Evolutionary conservation across 2,329 filamentous ascomycete genomes (phyloP), one percentile per base, ranked within the genome.

Genomic region (Penicillium sp.): DNA sequence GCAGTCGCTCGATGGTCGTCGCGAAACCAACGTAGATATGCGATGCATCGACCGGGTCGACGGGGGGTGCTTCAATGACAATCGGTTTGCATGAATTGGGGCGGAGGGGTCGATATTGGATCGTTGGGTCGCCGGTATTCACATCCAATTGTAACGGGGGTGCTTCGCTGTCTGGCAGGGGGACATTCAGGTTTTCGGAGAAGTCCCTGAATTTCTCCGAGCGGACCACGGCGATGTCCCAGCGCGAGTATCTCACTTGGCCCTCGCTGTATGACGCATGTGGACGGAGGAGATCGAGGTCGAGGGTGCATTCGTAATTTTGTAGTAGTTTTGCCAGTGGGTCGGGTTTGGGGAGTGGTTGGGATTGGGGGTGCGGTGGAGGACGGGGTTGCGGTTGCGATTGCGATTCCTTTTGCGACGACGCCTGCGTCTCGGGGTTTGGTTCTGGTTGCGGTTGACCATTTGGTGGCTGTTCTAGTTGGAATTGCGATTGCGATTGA

Each of bases 1-100:
- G 56, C n/a, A 84, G 66, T 21, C 80, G 75, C 12, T 74, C 68
- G 26, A 77, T 73, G 10, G 71, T 75, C 13, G 80, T 82, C 0
- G 80, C 78, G 1, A 84, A 73, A 47, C 80, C 81, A 52, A 84
- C 83, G 34, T 80, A 60, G 32, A 82, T 68, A 41, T 82, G 74
- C 6, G 66, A 64, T 0, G 71, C 65, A 55, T 80, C 79, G 17
- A 56, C 56, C 3, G 41, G 55, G 10, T 56, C 18, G 23, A 26
- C 32, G 17, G 29, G 49, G 8, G 61, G 62, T 2, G 50, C 61
- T 36, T 62, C 41, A 12, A 65, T 60, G 1, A 52, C 58, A 23
- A 59, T 45, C 2, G 39, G 39, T 20, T 42, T 42, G 26, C 39
- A 42, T 7, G 55, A 46, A 5, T 50, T 30, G 13, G 54, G 29